Conservation (phyloP, 2,329 filamentous ascomycete genomes). For the Leptographium radiaticola region DNA sequence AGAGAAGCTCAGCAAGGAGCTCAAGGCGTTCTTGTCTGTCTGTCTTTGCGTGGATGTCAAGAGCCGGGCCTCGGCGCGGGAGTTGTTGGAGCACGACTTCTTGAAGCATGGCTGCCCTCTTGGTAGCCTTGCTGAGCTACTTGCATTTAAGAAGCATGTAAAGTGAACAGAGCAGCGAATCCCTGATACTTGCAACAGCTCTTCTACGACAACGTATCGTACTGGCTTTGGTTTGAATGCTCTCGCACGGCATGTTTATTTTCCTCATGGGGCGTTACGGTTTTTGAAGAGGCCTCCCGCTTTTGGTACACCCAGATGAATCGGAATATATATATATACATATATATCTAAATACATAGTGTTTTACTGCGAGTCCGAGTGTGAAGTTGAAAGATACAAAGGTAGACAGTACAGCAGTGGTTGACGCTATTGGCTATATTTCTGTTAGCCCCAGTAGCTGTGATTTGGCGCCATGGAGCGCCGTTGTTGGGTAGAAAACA, state of each 20-base stretch:
- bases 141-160: slow-evolving; percentile 70
- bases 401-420: not conserved
- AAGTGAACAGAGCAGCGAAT: slow-evolving; percentile 30
- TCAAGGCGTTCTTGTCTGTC: slow-evolving; percentile 92
- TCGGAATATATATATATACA: not conserved
- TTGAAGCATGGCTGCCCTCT: slow-evolving; percentile 81
- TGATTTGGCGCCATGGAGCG: not conserved
- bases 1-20: slow-evolving; percentile 92
- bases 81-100: slow-evolving; percentile 87
- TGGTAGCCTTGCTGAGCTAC: slow-evolving; percentile 68
- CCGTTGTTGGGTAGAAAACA: not conserved
- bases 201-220: not conserved
- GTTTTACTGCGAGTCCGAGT: not conserved
- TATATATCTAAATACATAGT: not conserved
- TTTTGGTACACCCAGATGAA: slow-evolving; percentile 11
- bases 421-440: not conserved
- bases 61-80: slow-evolving; percentile 79
- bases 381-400: not conserved
- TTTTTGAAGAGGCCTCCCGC: slow-evolving; percentile 1
- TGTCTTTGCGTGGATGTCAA: slow-evolving; percentile 96
- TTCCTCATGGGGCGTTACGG: not conserved
- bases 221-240: not conserved
- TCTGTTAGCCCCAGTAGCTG: not conserved
- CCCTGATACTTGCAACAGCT: not conserved
- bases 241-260: not conserved